Conservation (phyloP, 805 yeast species). For the Candida wancherniae region DNA sequence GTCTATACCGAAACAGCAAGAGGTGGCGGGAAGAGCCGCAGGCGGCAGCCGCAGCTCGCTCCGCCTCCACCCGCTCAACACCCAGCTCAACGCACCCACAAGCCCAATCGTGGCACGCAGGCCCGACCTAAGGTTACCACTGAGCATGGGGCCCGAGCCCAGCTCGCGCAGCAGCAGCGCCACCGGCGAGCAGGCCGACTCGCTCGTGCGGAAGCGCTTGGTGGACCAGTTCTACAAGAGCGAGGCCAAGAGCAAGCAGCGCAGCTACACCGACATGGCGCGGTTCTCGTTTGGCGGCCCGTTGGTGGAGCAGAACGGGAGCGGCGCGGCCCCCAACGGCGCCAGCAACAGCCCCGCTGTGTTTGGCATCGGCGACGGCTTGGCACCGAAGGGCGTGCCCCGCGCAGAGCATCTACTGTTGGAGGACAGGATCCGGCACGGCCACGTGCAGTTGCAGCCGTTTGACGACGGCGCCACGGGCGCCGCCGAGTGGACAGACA, state of each 20-base stretch:
- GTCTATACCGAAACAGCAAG: no score
- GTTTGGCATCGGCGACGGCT: no score
- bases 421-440: constrained; percentile 1
- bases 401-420: neutral
- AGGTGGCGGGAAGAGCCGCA: no score
- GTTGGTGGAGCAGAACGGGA: neutral
- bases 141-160: no score
- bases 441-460: constrained; percentile 1
- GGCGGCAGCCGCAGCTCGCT: no score
- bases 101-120: no score
- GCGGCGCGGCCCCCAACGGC: neutral
- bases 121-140: no score
- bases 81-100: no score
- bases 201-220: constrained; percentile 27
- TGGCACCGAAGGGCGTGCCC: neutral
- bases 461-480: constrained; percentile 5
- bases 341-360: neutral
- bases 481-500: constrained; percentile 1
- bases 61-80: no score
- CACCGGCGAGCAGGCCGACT: constrained; percentile 1
- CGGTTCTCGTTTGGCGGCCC: constrained; percentile 2
- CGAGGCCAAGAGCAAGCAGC: constrained; percentile 13
- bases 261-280: constrained; percentile 3
- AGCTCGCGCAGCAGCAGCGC: no score
- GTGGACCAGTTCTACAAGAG: constrained; percentile 39